Evolutionary conservation across 371 early-diverging fungal species (phyloP).

Genomic region (Mucor circinelloides): DNA sequence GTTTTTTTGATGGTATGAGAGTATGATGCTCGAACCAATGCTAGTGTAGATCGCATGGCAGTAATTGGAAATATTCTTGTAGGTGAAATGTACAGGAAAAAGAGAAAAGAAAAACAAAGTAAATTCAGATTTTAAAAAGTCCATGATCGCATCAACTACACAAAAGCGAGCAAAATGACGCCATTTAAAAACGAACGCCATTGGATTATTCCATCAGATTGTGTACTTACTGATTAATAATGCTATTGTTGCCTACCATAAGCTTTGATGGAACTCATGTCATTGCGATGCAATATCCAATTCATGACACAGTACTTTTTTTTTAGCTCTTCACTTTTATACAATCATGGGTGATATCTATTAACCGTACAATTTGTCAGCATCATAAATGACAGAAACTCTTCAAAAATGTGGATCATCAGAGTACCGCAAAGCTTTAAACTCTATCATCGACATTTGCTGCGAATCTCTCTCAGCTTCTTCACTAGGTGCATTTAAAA

Average conservation of each 20-base stretch:
- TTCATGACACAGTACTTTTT: too few species aligned
- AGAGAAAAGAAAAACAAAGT: neutral
- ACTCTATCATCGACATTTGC: too few species aligned
- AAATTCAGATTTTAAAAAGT: neutral
- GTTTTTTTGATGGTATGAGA: neutral
- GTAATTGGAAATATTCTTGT: neutral
- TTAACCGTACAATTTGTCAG: too few species aligned
- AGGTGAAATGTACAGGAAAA: neutral
- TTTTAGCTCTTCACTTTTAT: too few species aligned
- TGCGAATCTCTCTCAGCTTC: too few species aligned
- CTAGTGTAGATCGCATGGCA: conserved; percentile 1
- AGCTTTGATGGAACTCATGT: neutral
- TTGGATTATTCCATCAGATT: conserved; percentile 1
- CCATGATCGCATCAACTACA: neutral
- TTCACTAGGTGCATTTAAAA: too few species aligned
- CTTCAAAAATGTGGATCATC: too few species aligned
- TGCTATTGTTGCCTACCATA: neutral
- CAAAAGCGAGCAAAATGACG: conserved; percentile 7
- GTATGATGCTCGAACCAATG: neutral
- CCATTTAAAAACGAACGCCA: conserved; percentile 4
- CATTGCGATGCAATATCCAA: too few species aligned
- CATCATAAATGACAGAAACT: too few species aligned
- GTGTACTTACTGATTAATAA: neutral
- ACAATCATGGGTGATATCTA: too few species aligned
- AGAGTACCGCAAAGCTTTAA: too few species aligned